Evolutionary conservation across 2,329 filamentous ascomycete genomes (phyloP).

Genomic region (Penicillium sp.): DNA sequence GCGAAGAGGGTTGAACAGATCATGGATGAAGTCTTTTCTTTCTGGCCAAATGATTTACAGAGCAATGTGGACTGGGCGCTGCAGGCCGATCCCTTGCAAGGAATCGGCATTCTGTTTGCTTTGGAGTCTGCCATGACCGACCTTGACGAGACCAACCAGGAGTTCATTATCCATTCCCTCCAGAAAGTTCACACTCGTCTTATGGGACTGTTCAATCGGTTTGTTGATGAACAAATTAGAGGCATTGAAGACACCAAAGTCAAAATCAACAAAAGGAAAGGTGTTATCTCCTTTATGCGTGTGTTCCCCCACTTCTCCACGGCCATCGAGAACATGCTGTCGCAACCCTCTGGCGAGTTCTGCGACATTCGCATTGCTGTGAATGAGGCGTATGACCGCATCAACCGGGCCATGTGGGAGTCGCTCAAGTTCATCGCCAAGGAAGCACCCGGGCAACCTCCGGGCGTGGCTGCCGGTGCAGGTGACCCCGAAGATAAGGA

Average conservation of each 20-base stretch:
- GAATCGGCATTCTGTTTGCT: conserved; percentile 75
- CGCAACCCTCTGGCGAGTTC: conserved; percentile 49
- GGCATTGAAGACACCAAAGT: conserved; percentile 98
- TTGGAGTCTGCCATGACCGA: conserved; percentile 74
- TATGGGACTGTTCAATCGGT: conserved; percentile 72
- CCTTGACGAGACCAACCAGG: conserved; percentile 85
- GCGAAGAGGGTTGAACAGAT: conserved; percentile 77
- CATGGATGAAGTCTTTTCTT: conserved; percentile 84
- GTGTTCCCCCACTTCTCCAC: conserved; percentile 84
- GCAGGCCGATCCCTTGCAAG: conserved; percentile 77
- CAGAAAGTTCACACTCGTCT: conserved; percentile 74
- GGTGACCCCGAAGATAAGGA: conserved; percentile 88
- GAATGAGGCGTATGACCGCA: conserved; percentile 79
- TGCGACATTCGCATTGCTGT: conserved; percentile 69
- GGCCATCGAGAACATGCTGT: conserved; percentile 77
- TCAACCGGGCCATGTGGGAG: conserved; percentile 95
- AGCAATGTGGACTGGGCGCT: conserved; percentile 79
- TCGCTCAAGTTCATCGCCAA: conserved; percentile 91
- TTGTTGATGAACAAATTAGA: conserved; percentile 89
- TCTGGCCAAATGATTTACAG: conserved; percentile 72
- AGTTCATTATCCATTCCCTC: conserved; percentile 74
- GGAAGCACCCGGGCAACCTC: conserved; percentile 56
- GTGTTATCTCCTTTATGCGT: conserved; percentile 90
- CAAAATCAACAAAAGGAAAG: conserved; percentile 97
- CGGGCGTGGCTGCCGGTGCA: conserved; percentile 44